Percentiles rank a stretch among this genome's conserved stretches.
phyloP scores from a whole-genome alignment of 495 filamentous ascomycete species.

The Aspergillus diversus region DNA sequence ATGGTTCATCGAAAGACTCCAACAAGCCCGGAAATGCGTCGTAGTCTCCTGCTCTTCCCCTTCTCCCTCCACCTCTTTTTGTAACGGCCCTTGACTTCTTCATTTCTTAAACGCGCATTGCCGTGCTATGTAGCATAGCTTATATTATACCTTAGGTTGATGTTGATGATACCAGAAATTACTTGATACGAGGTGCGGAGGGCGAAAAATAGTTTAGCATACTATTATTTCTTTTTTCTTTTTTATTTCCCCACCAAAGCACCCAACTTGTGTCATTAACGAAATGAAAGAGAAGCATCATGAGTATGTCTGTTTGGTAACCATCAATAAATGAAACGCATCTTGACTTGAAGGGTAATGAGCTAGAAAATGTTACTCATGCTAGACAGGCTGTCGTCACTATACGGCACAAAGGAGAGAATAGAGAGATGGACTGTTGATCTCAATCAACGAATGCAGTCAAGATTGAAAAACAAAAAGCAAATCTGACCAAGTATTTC shows the following conservation, averaged over 20 bases:
- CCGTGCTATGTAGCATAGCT: not conserved
- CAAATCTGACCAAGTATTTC: too few relatives aligned
- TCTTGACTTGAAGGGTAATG: too few relatives aligned
- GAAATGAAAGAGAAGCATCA: constrained; percentile 3
- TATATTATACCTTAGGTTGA: constrained; percentile 15
- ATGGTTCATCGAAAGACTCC: constrained; percentile 31
- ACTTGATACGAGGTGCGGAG: constrained; percentile 5
- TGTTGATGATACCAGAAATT: constrained; percentile 31
- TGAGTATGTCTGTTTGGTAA: not conserved
- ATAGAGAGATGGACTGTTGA: too few relatives aligned
- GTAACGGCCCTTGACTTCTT: constrained; percentile 10
- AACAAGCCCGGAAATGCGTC: constrained; percentile 39
- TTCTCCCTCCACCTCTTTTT: not conserved
- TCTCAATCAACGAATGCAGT: too few relatives aligned
- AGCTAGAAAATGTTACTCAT: too few relatives aligned
- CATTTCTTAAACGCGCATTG: not conserved
- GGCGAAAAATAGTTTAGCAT: constrained; percentile 2
- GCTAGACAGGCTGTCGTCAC: too few relatives aligned
- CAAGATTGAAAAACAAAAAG: too few relatives aligned
- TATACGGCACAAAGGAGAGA: too few relatives aligned
- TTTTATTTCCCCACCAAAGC: not conserved
- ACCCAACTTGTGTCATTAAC: constrained; percentile 1
- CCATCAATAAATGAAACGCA: too few relatives aligned
- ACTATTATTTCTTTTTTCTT: not conserved
- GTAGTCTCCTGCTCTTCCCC: not conserved